These are phyloP conservation scores for Penicillium angulare DNA, from an alignment of 495 filamentous ascomycete species.

Conservation along the genomic window DNA sequence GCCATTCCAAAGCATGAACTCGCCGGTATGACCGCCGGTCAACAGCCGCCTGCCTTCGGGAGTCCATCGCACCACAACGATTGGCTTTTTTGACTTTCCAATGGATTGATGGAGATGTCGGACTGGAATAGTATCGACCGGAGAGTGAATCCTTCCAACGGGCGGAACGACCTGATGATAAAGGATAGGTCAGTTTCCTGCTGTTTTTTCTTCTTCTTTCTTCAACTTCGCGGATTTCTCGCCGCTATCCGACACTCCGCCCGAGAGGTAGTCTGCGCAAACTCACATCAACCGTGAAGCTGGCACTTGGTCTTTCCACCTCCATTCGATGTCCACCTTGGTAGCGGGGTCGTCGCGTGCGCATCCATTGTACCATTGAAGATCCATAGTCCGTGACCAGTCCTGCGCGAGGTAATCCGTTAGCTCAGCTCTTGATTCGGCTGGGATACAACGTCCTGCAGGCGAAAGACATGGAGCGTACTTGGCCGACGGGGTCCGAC, in stretches of 20 bases:
- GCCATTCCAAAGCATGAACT: constrained; percentile 98
- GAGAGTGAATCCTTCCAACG: constrained; percentile 62
- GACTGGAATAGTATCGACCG: constrained; percentile 81
- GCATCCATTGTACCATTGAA: constrained; percentile 91
- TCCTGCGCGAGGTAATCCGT: constrained; percentile 22
- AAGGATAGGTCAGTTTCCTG: constrained; percentile 10
- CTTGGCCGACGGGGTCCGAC: constrained; percentile 43
- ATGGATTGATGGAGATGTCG: constrained; percentile 92
- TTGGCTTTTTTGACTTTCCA: constrained; percentile 95
- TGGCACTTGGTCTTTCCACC: constrained; percentile 77
- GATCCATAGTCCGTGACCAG: constrained; percentile 95
- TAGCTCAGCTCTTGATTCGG: background rate
- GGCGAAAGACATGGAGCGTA: constrained; percentile 21
- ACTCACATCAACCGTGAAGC: constrained; percentile 86
- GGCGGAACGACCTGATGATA: constrained; percentile 97
- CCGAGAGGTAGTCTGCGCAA: background rate
- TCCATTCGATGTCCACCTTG: constrained; percentile 66
- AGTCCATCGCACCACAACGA: constrained; percentile 97
- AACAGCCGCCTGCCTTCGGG: constrained; percentile 89
- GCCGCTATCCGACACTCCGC: background rate
- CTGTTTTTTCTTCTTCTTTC: background rate
- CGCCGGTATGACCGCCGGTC: constrained; percentile 91
- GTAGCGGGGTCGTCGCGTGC: constrained; percentile 74
- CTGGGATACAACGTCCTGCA: background rate
- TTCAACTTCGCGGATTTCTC: too few relatives aligned